These are phyloP conservation scores for Fusarium irregulare DNA, from an alignment of 2,329 filamentous ascomycete species.

Conservation along the genomic window DNA sequence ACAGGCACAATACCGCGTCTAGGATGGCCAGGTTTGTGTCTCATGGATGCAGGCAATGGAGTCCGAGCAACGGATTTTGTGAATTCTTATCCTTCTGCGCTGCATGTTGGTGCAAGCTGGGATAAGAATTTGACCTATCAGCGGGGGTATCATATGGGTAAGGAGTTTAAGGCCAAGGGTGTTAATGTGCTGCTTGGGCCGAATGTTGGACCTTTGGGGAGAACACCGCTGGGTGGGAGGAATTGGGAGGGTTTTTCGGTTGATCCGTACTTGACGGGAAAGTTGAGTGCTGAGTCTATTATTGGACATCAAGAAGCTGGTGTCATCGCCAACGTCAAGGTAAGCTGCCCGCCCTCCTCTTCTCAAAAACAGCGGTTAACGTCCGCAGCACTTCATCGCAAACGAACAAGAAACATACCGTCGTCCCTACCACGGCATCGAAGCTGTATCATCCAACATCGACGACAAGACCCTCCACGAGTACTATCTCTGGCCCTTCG, in stretches of 20 bases:
- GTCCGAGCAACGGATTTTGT: slow-evolving; percentile 61
- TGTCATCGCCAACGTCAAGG: slow-evolving; percentile 80
- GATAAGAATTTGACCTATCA: slow-evolving; percentile 64
- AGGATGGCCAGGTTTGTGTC: slow-evolving; percentile 60
- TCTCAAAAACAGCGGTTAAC: accelerated
- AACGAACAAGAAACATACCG: slow-evolving; percentile 71
- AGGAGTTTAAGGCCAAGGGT: slow-evolving; percentile 67
- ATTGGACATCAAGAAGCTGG: slow-evolving; percentile 81
- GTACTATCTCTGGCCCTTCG: slow-evolving; percentile 74
- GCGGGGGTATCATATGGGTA: slow-evolving; percentile 64
- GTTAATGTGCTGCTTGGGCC: slow-evolving; percentile 78
- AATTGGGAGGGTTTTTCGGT: slow-evolving; percentile 82
- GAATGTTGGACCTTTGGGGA: slow-evolving; percentile 75
- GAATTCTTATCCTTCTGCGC: slow-evolving; percentile 60
- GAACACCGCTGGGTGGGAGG: slow-evolving; percentile 76
- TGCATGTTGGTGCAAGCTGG: slow-evolving; percentile 65
- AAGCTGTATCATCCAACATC: slow-evolving; percentile 70
- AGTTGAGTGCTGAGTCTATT: slow-evolving; percentile 77
- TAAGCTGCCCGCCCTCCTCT: slow-evolving; percentile 30
- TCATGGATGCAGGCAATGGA: slow-evolving; percentile 63
- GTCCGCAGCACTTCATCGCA: slow-evolving; percentile 62
- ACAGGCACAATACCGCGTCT: slow-evolving; percentile 59
- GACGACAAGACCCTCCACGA: slow-evolving; percentile 75
- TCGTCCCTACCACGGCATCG: slow-evolving; percentile 54
- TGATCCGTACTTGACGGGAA: slow-evolving; percentile 77